Base-by-base conservation (phyloP, 1,139 yeast species). In the Diutina siamensis region DNA sequence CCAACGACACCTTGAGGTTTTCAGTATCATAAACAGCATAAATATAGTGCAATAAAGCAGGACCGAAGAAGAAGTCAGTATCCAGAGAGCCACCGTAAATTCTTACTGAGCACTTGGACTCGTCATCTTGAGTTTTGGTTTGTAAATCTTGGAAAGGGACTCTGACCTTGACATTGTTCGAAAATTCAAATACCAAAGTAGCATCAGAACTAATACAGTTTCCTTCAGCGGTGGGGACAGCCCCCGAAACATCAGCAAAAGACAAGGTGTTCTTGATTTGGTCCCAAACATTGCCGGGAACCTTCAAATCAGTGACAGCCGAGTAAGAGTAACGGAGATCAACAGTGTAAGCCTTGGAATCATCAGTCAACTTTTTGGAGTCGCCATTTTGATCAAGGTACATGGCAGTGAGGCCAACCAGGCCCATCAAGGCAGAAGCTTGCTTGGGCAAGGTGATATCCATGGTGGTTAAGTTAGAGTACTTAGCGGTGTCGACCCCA, bases 291-390 rank as follows among this genome's bases (percentile, higher is more conserved):
- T n/a, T 12, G 19, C 15, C n/a, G 21, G 42, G 42, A n/a, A 38
- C 28, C 21, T 38, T 38, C 28, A 38, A 38, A 27, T 38, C 42
- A n/a, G 42, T 38, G 5, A 38, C 32, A 3, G 42, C 42, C n/a
- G 42, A 25, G 13, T 38, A 38, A n/a, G 28, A 25, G n/a, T 38
- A 38, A 7, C 42, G 42, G 13, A 38, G 28, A 15, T 38, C 42
- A 18, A 38, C 32, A 4, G 5, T 15, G 33, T 38, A 38, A 12
- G 13, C 20, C 18, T 35, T 35, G 12, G 36, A 34, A 8, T 25
- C 42, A n/a, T 38, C 42, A 13, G 32, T 38, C 21, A 38, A 25
- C 32, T 25, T 22, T 9, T n/a, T 27, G 13, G 20, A n/a, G 9
- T 22, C 17, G 7, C 25, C 42, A 13, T 27, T 27, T 20, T 22